Base-by-base conservation (phyloP, 805 yeast species). In the Candida pseudoglaebosa region DNA sequence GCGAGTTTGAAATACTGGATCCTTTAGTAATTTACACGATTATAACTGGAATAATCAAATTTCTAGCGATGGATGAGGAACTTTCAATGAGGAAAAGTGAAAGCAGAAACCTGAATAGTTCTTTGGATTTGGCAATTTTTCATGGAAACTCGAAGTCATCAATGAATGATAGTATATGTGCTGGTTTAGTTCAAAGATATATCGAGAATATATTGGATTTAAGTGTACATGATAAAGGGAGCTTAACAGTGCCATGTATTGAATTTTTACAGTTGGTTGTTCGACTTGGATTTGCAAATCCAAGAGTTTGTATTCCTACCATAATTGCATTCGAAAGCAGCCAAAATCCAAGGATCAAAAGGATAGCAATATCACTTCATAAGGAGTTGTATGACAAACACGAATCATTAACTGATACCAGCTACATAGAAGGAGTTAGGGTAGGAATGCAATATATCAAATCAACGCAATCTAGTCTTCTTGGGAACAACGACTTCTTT, bases 271-370 rank as follows among this genome's bases (percentile, higher is more conserved):
- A 71, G 39, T 56, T 75, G 31, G 75, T 82, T 17, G 71, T 82
- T 7, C 69, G 69, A 20, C 67, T 78, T 38, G 95, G 95, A 0
- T 82, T 77, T 57, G 82, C 84, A 0, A 85, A 83, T 51, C 96
- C 96, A 1, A 73, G 84, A 40, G 50, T 74, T 4, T 77, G 87
- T 49, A 73, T 82, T 4, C 75, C 89, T 0, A 81, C 89, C 0
- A 67, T 85, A 1, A 71, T 86, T 40, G 91, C 91, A 0, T 61
- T 88, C 24, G 80, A 80, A 41, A 67, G 84, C 0, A 77, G 87
- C 0, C 58, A 65, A 1, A 58, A 64, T 13, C 54, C 52, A 3
- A 52, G 57, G 8, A 67, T 84, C 13, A 64, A 72, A 22, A 54
- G 54, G 2, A 58, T 71, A 8, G 87, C 89, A 0, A 41, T 65